phyloP scores from a whole-genome alignment of 139 green algal species.

The Chlorella ohadii region DNA sequence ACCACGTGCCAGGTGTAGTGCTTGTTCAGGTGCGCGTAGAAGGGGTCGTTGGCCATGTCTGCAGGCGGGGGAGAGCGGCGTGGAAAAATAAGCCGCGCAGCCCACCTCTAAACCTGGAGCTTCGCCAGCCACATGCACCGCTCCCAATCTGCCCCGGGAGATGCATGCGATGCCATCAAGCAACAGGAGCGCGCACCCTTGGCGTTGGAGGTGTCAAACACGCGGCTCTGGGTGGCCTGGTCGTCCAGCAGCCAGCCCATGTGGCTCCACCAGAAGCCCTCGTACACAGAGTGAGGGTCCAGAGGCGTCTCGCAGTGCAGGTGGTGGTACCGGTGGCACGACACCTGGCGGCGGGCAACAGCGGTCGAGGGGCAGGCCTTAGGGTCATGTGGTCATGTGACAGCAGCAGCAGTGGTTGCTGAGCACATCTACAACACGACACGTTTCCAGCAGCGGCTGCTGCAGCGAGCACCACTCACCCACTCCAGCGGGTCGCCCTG shows the following conservation, averaged over 20 bases:
- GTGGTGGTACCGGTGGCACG: conserved; percentile 94
- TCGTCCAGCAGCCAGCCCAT: conserved; percentile 98
- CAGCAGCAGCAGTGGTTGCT: no score
- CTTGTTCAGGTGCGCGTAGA: conserved; percentile 90
- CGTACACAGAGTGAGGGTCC: conserved; percentile 98
- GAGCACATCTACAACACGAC: no score
- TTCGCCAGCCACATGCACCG: no score
- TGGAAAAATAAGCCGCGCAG: no score
- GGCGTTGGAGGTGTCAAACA: conserved; percentile 84
- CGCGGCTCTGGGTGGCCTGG: conserved; percentile 79
- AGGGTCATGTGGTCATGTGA: no score
- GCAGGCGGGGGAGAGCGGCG: not conserved
- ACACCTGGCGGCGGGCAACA: conserved; percentile 46
- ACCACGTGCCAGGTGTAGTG: conserved; percentile 92
- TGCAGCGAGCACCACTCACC: no score
- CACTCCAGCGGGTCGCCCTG: conserved; percentile 96
- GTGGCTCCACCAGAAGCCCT: conserved; percentile 99
- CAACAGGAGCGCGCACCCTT: not conserved
- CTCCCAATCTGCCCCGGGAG: no score
- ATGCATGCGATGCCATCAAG: no score
- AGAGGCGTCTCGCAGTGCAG: conserved; percentile 96
- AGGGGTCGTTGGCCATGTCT: conserved; percentile 91
- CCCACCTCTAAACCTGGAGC: no score
- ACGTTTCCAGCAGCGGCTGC: no score
- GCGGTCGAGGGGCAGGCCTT: no score